These are phyloP conservation scores for Avena sativa DNA, from an alignment of 176 grass and related monocot genomes.

Conservation along the genomic window DNA sequence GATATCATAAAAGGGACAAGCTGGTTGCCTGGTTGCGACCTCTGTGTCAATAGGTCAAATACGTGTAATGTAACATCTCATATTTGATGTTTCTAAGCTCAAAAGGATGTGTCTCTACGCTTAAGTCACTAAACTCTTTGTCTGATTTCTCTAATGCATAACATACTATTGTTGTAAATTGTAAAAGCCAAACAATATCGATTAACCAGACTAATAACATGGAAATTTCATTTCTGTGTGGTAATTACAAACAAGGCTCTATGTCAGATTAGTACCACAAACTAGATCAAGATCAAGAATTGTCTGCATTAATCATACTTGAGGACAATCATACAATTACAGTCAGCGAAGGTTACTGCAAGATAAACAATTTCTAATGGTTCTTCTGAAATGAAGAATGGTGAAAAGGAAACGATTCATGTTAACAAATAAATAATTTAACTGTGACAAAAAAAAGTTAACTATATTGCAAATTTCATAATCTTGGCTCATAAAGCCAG, in stretches of 20 bases:
- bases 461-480: background rate
- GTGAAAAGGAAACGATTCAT: background rate
- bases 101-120: too few species aligned
- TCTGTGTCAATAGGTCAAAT: constrained; percentile 3
- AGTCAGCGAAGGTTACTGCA: background rate
- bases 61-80: background rate
- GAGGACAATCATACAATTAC: too few species aligned
- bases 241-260: too few species aligned
- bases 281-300: too few species aligned
- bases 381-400: background rate
- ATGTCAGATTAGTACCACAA: too few species aligned
- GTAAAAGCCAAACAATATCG: too few species aligned
- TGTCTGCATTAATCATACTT: too few species aligned
- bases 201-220: too few species aligned
- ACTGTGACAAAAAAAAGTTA: constrained; percentile 1
- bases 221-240: too few species aligned
- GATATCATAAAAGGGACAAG: background rate
- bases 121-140: too few species aligned
- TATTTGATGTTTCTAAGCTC: too few species aligned
- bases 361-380: background rate
- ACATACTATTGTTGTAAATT: too few species aligned
- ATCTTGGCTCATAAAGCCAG: background rate
- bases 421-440: background rate
- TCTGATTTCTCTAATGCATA: background rate
- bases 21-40: background rate